Evolutionary conservation across 2,329 filamentous ascomycete species (phyloP).

Genomic region (Grosmannia huntii): DNA sequence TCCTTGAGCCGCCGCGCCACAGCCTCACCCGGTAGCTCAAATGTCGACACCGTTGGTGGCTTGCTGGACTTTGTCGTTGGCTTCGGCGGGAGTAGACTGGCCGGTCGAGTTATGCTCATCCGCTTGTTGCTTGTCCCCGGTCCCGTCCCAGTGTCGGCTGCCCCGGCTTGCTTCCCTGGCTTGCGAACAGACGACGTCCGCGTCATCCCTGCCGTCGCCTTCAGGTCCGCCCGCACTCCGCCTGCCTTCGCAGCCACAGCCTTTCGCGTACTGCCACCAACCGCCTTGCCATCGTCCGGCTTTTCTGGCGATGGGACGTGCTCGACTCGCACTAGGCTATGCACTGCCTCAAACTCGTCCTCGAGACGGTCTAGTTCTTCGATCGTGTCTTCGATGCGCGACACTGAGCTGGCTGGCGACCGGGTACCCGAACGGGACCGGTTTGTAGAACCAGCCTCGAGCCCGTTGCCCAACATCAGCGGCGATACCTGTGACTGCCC

Average conservation of each 20-base stretch:
- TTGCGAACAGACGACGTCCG: constrained; percentile 26
- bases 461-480: background rate
- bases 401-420: constrained; percentile 9
- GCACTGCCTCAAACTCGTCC: constrained; percentile 45
- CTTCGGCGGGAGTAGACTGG: constrained; percentile 33
- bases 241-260: constrained; percentile 16
- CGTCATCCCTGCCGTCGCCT: constrained; percentile 1
- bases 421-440: constrained; percentile 5
- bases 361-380: constrained; percentile 50
- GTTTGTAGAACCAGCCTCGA: background rate
- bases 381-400: constrained; percentile 49
- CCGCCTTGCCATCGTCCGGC: constrained; percentile 9
- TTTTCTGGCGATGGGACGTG: constrained; percentile 21
- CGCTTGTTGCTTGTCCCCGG: constrained; percentile 15
- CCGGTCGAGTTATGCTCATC: constrained; percentile 20
- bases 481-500: background rate
- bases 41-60: constrained; percentile 39
- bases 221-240: constrained; percentile 23
- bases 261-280: background rate
- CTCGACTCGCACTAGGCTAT: constrained; percentile 23
- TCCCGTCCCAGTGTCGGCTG: constrained; percentile 10
- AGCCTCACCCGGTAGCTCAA: constrained; percentile 51
- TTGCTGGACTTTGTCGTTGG: constrained; percentile 38
- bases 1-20: constrained; percentile 45
- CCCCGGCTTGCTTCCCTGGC: constrained; percentile 14